phyloP scores from a whole-genome alignment of 148 eudicot species.

The Dysphania ambrosioides region DNA sequence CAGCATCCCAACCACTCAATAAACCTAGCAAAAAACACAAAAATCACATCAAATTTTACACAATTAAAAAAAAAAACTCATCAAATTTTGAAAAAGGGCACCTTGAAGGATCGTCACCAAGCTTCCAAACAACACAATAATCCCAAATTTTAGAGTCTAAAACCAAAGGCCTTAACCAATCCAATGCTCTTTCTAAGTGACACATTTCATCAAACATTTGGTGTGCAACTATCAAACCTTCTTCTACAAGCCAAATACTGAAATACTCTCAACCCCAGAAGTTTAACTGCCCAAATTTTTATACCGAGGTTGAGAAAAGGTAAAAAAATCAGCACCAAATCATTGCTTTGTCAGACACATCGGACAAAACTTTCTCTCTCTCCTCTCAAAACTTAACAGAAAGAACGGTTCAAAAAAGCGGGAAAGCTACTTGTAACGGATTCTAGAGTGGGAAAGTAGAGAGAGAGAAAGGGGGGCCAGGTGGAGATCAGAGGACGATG shows the following conservation, averaged over 20 bases:
- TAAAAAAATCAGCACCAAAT: slow-evolving; percentile 19
- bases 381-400: slow-evolving; percentile 10
- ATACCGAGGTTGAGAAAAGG: not conserved
- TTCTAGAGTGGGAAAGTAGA: slow-evolving; percentile 18
- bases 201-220: slow-evolving; percentile 42
- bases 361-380: slow-evolving; percentile 19
- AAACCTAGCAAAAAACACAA: slow-evolving; percentile 43
- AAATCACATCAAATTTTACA: not conserved
- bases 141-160: slow-evolving; percentile 57
- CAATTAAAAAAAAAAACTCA: not conserved
- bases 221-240: slow-evolving; percentile 12
- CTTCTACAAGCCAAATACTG: not conserved
- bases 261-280: not conserved
- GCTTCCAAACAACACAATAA: slow-evolving; percentile 72
- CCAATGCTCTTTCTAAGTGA: slow-evolving; percentile 46
- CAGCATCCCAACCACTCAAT: slow-evolving; percentile 70
- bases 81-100: slow-evolving; percentile 5
- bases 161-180: slow-evolving; percentile 51
- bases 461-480: slow-evolving; percentile 8
- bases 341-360: slow-evolving; percentile 29
- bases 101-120: slow-evolving; percentile 84
- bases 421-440: slow-evolving; percentile 38
- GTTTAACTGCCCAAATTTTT: not conserved
- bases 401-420: slow-evolving; percentile 32
- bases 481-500: slow-evolving; percentile 9